Percentiles rank a stretch among this genome's conserved stretches.
Conservation (phyloP, 139 green algal species). For the Chara braunii region DNA sequence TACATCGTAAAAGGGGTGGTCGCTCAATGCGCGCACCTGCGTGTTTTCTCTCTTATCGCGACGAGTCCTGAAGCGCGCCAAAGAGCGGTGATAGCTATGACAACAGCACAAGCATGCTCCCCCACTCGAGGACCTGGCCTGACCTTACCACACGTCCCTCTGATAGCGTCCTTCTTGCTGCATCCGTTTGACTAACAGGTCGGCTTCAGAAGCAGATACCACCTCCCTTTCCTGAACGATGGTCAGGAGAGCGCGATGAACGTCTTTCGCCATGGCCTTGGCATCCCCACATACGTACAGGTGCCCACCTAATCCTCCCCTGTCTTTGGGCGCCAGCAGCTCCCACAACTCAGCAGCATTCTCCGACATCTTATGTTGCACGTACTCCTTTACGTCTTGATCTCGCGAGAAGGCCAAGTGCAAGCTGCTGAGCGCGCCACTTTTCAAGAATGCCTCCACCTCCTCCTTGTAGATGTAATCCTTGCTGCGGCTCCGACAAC, state of each 20-base stretch:
- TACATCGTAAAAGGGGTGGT: no score
- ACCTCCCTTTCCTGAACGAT: no score
- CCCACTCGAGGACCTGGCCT: no score
- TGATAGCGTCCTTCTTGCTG: slow-evolving; percentile 65
- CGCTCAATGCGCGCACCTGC: no score
- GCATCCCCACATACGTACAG: slow-evolving; percentile 96
- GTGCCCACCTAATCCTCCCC: slow-evolving; percentile 15
- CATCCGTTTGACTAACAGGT: slow-evolving; percentile 67
- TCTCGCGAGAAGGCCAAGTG: slow-evolving; percentile 38
- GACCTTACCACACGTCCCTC: slow-evolving; percentile 78
- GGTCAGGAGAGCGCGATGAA: slow-evolving; percentile 67
- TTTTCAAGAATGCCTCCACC: slow-evolving; percentile 5
- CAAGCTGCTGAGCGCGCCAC: slow-evolving; percentile 12
- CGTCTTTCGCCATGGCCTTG: slow-evolving; percentile 91
- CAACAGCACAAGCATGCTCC: no score
- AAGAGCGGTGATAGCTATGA: no score
- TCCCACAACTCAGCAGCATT: slow-evolving; percentile 43
- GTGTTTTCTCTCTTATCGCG: no score
- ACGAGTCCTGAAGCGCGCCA: no score
- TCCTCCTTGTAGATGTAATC: slow-evolving; percentile 49
- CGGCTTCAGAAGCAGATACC: no score
- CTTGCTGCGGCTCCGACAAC: slow-evolving; percentile 30
- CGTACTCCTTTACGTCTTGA: slow-evolving; percentile 25
- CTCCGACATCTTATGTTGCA: slow-evolving; percentile 35
- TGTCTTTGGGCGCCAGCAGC: slow-evolving; percentile 4